Evolutionary conservation across 2,329 filamentous ascomycete genomes (phyloP).

Genomic region (Pyrenophora teres): DNA sequence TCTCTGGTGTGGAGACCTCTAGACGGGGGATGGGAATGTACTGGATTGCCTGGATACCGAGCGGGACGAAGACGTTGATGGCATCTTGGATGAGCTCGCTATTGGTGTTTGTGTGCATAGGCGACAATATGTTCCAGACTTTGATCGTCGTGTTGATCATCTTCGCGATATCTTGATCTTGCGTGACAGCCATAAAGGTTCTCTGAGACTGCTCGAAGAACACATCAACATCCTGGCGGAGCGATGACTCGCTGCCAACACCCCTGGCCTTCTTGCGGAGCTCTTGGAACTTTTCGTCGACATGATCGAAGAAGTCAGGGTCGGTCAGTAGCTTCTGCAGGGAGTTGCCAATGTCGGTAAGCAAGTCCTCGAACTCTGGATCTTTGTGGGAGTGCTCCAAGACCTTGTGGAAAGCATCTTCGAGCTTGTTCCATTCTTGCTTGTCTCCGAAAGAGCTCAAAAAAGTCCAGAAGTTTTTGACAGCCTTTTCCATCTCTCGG

Average conservation of each 20-base stretch:
- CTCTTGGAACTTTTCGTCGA: constrained; percentile 67
- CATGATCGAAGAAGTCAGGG: constrained; percentile 81
- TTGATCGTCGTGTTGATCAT: constrained; percentile 69
- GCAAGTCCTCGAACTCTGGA: constrained; percentile 78
- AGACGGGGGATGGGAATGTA: constrained; percentile 87
- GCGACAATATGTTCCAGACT: constrained; percentile 72
- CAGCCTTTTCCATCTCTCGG: constrained; percentile 72
- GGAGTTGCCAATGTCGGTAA: constrained; percentile 73
- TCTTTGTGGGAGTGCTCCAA: constrained; percentile 76
- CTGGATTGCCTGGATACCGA: constrained; percentile 77
- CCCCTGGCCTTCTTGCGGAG: constrained; percentile 61
- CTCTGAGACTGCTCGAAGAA: constrained; percentile 70
- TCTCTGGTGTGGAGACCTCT: constrained; percentile 80
- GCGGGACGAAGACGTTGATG: constrained; percentile 79
- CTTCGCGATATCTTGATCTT: constrained; percentile 73
- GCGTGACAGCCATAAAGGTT: constrained; percentile 69
- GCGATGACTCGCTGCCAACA: constrained; percentile 66
- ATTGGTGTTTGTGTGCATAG: constrained; percentile 67
- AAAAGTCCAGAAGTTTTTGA: constrained; percentile 80
- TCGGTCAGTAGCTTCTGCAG: constrained; percentile 83
- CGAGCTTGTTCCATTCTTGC: constrained; percentile 75
- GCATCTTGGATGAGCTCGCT: constrained; percentile 74
- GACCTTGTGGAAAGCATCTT: constrained; percentile 70
- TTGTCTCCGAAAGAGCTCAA: constrained; percentile 77
- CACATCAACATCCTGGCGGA: constrained; percentile 73